Conservation (phyloP, 345 rosid species). For the Geranium brycei region DNA sequence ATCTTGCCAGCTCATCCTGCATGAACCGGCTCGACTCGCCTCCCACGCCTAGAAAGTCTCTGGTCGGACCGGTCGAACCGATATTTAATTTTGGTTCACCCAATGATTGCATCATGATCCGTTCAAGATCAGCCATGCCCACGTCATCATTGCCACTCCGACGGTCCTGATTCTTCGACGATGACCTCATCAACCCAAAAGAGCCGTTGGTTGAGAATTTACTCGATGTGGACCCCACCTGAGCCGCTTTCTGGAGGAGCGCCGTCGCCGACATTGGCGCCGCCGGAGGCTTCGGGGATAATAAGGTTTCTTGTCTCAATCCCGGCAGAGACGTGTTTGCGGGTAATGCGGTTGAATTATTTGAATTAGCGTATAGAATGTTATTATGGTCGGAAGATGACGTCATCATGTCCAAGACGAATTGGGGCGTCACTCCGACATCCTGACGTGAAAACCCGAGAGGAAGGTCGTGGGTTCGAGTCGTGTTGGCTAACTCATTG, state of each 20-base stretch:
- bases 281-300: slow-evolving; percentile 29
- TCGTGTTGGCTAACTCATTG: neutral
- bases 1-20: slow-evolving; percentile 57
- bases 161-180: slow-evolving; percentile 16
- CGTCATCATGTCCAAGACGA: too few relatives aligned
- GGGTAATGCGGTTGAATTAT: too few relatives aligned
- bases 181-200: slow-evolving; percentile 33
- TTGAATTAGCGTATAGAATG: too few relatives aligned
- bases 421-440: too few relatives aligned
- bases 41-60: slow-evolving; percentile 76
- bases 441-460: too few relatives aligned
- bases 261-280: slow-evolving; percentile 85
- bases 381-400: too few relatives aligned
- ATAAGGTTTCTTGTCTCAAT: slow-evolving; percentile 14
- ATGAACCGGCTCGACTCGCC: slow-evolving; percentile 35
- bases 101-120: slow-evolving; percentile 20
- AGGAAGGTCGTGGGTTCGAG: too few relatives aligned
- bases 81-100: slow-evolving; percentile 13
- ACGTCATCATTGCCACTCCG: neutral
- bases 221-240: slow-evolving; percentile 83
- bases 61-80: slow-evolving; percentile 32
- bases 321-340: neutral
- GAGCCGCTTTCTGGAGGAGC: slow-evolving; percentile 88
- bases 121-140: slow-evolving; percentile 17
- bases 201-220: slow-evolving; percentile 22